Evolutionary conservation across 2,329 filamentous ascomycete species (phyloP).

Genomic region (Fusarium clavum): DNA sequence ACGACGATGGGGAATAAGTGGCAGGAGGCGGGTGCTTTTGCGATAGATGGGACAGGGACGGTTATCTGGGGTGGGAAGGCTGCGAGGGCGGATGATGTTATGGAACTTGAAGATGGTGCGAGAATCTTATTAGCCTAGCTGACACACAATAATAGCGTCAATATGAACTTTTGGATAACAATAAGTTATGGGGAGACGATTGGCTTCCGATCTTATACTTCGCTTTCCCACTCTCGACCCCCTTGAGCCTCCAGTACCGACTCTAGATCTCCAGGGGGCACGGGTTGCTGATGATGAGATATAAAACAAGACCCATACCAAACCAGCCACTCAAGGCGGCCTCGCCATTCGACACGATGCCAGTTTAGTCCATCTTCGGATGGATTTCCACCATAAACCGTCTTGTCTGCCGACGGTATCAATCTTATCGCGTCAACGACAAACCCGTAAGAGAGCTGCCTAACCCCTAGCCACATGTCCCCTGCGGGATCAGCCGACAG

Average conservation of each 20-base stretch:
- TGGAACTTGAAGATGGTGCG: conserved; percentile 65
- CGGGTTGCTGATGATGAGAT: not conserved
- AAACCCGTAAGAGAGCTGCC: not conserved
- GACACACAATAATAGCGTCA: not conserved
- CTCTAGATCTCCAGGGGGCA: not conserved
- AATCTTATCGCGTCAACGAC: conserved; percentile 12
- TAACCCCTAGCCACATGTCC: conserved; percentile 17
- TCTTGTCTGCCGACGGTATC: conserved; percentile 3
- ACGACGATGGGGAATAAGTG: conserved; percentile 67
- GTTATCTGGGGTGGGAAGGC: conserved; percentile 65
- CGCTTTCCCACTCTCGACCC: not conserved
- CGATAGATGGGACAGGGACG: conserved; percentile 61
- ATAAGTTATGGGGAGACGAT: not conserved
- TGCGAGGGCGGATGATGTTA: conserved; percentile 60
- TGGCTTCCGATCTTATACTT: not conserved
- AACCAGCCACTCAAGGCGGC: conserved; percentile 10
- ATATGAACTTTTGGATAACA: not conserved
- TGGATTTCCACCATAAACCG: not conserved
- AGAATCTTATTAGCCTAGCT: conserved; percentile 49
- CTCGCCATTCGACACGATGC: conserved; percentile 1
- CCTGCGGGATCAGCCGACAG: not conserved
- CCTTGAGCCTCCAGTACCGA: not conserved
- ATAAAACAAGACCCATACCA: conserved; percentile 1
- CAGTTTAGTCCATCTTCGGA: not conserved
- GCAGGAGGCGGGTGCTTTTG: conserved; percentile 66